Evolutionary conservation across 1,284 basidiomycete species (phyloP).

Genomic region (Pisolithus thermaeus): DNA sequence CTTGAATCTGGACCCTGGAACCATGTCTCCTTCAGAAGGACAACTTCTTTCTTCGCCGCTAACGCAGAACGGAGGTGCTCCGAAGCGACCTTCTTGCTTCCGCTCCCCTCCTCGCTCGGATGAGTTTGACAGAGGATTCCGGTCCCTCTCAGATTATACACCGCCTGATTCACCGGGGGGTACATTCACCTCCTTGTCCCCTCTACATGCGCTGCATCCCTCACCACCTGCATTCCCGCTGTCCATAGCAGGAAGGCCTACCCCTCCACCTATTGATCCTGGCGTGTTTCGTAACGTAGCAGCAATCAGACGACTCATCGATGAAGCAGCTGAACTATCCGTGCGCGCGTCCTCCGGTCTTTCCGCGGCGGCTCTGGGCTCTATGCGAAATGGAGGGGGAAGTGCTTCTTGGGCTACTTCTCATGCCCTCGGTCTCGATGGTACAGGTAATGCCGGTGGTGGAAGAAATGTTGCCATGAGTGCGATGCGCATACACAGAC

Average conservation of each 20-base stretch:
- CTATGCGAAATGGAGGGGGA: conserved; percentile 41
- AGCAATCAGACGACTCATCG: conserved; percentile 69
- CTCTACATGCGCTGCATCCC: conserved; percentile 14
- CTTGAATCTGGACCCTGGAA: conserved; percentile 68
- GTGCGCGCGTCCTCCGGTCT: conserved; percentile 77
- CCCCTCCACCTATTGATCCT: conserved; percentile 78
- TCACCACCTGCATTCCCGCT: conserved; percentile 41
- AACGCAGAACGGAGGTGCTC: conserved; percentile 26
- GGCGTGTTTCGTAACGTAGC: conserved; percentile 73
- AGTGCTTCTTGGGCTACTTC: conserved; percentile 52
- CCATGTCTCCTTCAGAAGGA: conserved; percentile 45
- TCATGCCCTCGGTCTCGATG: conserved; percentile 54
- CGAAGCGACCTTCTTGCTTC: conserved; percentile 8
- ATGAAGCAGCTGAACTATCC: conserved; percentile 77
- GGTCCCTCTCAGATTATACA: conserved; percentile 42
- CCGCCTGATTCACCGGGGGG: conserved; percentile 49
- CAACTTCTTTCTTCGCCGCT: conserved; percentile 29
- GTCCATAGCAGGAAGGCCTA: conserved; percentile 53
- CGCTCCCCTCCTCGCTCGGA: conserved; percentile 21
- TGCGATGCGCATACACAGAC: conserved; percentile 68
- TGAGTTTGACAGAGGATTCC: conserved; percentile 38
- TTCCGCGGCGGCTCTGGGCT: conserved; percentile 63
- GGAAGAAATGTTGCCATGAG: conserved; percentile 77
- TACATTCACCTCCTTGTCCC: conserved; percentile 32
- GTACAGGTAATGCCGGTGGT: conserved; percentile 39